phyloP scores from a whole-genome alignment of 192 early-diverging fungal genomes.

The Backusella parvicylindrica region DNA sequence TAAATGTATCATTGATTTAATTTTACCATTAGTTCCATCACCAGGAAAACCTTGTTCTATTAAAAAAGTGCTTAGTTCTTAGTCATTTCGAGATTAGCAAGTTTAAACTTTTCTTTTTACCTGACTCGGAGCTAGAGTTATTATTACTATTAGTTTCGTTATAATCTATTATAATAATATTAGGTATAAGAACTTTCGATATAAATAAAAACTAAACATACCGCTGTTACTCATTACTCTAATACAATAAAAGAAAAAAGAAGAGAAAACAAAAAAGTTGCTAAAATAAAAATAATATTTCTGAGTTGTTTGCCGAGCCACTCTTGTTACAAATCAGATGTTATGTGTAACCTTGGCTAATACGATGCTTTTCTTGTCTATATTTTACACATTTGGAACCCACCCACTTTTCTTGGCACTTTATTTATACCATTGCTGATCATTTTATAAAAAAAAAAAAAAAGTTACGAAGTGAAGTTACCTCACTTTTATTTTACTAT shows the following conservation, averaged over 20 bases:
- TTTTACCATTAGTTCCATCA: not conserved
- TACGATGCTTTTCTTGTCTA: not conserved
- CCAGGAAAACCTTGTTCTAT: not conserved
- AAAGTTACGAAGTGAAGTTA: not conserved
- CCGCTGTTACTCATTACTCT: not conserved
- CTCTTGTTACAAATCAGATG: not conserved
- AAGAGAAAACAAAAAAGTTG: not conserved
- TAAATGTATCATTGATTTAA: not conserved
- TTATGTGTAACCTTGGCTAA: not conserved
- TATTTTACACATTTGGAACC: not conserved
- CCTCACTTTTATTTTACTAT: not conserved
- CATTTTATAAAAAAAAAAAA: not conserved
- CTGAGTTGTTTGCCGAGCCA: not conserved
- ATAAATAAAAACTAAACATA: not conserved
- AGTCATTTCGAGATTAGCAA: not conserved
- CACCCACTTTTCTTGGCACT: not conserved
- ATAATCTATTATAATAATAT: not conserved
- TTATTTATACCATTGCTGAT: not conserved
- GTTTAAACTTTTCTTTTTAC: not conserved
- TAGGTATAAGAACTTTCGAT: not conserved
- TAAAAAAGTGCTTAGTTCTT: not conserved
- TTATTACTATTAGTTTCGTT: not conserved
- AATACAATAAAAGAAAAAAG: not conserved
- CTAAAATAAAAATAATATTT: not conserved
- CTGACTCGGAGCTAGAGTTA: not conserved